Base-by-base conservation (phyloP, 2,329 filamentous ascomycete species). In the Purpureocillium takamizusanense region DNA sequence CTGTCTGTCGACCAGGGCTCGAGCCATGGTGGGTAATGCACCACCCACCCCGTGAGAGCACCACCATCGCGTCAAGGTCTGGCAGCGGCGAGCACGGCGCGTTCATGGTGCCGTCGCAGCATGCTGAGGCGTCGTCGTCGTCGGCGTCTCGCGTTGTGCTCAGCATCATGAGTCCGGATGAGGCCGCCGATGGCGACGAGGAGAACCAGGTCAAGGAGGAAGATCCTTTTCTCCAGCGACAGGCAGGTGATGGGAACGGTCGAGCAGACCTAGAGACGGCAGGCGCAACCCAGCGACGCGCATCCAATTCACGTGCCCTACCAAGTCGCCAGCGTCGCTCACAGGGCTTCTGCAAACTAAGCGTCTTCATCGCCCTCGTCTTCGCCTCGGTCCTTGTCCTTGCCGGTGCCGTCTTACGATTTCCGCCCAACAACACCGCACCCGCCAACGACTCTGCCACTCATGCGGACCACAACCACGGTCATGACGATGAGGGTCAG, bases 301-400 rank as follows among this genome's bases (percentile, higher is more conserved):
- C 21, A 10, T 25, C 16, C 7, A 21, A 21, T 10, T 27, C 21
- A 21, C 27, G 21, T n/a, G 18, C 5, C 16, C 40, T 31, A 27
- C 8, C 28, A 32, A 36, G 28, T 25, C 21, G 21, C 5, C 17
- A 12, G 13, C 35, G 15, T 21, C 25, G 10, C 13, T 17, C 9
- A 12, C 30, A 28, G 25, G 27, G 36, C 12, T 32, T 40, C 14
- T 46, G 46, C 35, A 45, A 40, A 23, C 38, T 49, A 13, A 11
- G 28, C 7, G 7, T 50, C 12, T 50, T 54, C n/a, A 35, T 48
- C n/a, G 29, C 48, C n/a, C 36, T 55, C 1, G 40, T 48, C 7
- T 25, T 51, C 4, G 3, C 51, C 12, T 55, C 54, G 2, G 32
- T 54, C 11, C 38, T 59, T 1, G 37, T 32, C 0, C 38, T 60